Conservation (phyloP, 257 asterid genomes). For the Schizonepeta tenuifolia region DNA sequence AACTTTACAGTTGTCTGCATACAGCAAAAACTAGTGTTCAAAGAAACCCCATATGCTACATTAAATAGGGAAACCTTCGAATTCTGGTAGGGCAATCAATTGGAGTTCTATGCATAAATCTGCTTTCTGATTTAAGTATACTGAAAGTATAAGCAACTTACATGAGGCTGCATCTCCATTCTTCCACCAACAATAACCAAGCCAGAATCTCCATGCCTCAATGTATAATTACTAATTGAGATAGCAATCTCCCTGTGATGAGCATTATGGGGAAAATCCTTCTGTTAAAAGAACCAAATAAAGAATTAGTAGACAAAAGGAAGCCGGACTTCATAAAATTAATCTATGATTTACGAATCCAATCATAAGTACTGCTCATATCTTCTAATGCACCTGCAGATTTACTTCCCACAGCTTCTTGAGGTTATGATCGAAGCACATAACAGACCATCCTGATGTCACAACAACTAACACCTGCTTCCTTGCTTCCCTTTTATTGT, state of each 20-base stretch:
- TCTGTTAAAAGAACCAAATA: conserved; percentile 49
- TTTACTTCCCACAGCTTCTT: conserved; percentile 92
- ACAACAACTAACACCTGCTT: conserved; percentile 96
- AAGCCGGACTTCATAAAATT: background rate
- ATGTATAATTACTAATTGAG: conserved; percentile 86
- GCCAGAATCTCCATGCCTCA: conserved; percentile 93
- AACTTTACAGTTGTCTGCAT: background rate
- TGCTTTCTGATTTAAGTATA: conserved; percentile 15
- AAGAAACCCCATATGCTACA: conserved; percentile 20
- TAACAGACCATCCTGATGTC: conserved; percentile 94
- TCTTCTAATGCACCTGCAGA: conserved; percentile 65
- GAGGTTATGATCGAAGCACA: conserved; percentile 99
- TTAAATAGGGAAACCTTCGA: conserved; percentile 5
- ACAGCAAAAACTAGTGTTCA: conserved; percentile 7
- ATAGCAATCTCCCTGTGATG: conserved; percentile 93
- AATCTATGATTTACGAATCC: conserved; percentile 21
- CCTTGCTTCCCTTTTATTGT: conserved; percentile 65
- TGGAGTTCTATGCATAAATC: conserved; percentile 22
- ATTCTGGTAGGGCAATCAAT: conserved; percentile 10
- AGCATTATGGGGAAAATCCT: conserved; percentile 96
- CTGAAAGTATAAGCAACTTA: conserved; percentile 46
- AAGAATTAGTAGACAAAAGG: conserved; percentile 28
- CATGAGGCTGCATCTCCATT: conserved; percentile 98
- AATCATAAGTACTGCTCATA: conserved; percentile 23
- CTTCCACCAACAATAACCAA: conserved; percentile 94